Conservation (phyloP, 352 stramenopile species). For the Phytopythium chamaehyphon region DNA sequence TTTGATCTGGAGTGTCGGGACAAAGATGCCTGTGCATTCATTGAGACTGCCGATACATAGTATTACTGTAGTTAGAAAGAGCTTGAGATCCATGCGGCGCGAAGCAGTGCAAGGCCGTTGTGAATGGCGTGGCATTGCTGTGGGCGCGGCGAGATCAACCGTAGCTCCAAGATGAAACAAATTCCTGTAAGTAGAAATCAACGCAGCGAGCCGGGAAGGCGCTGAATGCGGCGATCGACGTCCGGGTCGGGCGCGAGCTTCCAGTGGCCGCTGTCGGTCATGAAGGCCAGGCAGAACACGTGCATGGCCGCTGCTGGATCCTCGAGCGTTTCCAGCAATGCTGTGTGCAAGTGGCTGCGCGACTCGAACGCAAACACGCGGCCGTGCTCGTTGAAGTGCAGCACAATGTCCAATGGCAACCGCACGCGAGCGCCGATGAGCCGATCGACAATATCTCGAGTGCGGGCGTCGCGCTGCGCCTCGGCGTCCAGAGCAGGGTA, state of each 20-base stretch:
- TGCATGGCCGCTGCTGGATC: constrained; percentile 28
- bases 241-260: constrained; percentile 18
- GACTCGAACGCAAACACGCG: constrained; percentile 79
- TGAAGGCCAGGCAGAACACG: constrained; percentile 24
- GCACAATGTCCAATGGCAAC: constrained; percentile 44
- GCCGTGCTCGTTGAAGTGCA: constrained; percentile 71
- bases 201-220: constrained; percentile 20
- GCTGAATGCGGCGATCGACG: constrained; percentile 7
- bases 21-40: too few species aligned
- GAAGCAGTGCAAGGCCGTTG: too few species aligned
- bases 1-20: too few species aligned
- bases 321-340: constrained; percentile 30
- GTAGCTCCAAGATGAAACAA: too few species aligned
- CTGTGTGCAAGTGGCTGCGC: constrained; percentile 39
- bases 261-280: constrained; percentile 37
- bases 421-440: constrained; percentile 24
- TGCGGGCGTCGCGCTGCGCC: constrained; percentile 14
- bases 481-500: constrained; percentile 41
- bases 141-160: too few species aligned
- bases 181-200: too few species aligned
- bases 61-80: too few species aligned
- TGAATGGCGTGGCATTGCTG: too few species aligned
- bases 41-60: too few species aligned
- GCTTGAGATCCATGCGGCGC: too few species aligned
- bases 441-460: constrained; percentile 12